Evolutionary conservation across 2,329 filamentous ascomycete genomes (phyloP).

Genomic region (Aspergillus thermomutatus): DNA sequence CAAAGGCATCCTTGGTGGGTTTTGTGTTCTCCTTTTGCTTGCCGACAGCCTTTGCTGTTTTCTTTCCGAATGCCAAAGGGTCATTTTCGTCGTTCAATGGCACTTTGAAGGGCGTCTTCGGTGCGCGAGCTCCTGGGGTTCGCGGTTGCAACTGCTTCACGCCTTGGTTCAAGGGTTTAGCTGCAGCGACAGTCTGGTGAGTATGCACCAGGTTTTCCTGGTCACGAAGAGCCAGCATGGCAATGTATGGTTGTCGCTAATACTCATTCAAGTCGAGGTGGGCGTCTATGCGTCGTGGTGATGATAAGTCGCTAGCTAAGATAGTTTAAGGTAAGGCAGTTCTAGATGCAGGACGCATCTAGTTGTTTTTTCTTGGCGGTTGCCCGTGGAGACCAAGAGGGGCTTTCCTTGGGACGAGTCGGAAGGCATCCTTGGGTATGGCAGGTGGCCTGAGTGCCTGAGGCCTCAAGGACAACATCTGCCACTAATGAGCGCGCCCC

Average conservation of each 20-base stretch:
- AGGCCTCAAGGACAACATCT: not conserved
- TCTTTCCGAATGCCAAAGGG: conserved; percentile 58
- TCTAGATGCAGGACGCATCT: conserved; percentile 18
- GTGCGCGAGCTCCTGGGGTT: conserved; percentile 71
- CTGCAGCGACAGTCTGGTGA: conserved; percentile 66
- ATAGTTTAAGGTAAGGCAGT: conserved; percentile 6
- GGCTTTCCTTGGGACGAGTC: conserved; percentile 3
- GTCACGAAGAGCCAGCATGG: conserved; percentile 75
- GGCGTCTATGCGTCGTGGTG: conserved; percentile 1
- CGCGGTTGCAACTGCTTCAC: conserved; percentile 63
- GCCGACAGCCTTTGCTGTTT: conserved; percentile 52
- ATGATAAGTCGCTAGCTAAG: conserved; percentile 1
- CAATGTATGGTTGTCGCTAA: conserved; percentile 22
- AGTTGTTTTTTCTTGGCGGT: conserved; percentile 29
- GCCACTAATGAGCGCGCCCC: not conserved
- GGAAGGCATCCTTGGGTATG: not conserved
- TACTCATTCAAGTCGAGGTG: conserved; percentile 18
- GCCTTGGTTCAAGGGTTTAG: conserved; percentile 69
- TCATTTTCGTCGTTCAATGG: conserved; percentile 83
- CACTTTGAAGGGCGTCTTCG: conserved; percentile 79
- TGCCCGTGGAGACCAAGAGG: conserved; percentile 39
- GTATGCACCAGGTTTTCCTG: conserved; percentile 83
- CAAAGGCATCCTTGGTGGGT: conserved; percentile 62
- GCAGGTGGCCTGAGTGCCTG: not conserved
- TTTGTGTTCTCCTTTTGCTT: conserved; percentile 58